These are phyloP conservation scores for Cicer judaicum DNA, from an alignment of 306 rosid genomes.

Conservation along the genomic window DNA sequence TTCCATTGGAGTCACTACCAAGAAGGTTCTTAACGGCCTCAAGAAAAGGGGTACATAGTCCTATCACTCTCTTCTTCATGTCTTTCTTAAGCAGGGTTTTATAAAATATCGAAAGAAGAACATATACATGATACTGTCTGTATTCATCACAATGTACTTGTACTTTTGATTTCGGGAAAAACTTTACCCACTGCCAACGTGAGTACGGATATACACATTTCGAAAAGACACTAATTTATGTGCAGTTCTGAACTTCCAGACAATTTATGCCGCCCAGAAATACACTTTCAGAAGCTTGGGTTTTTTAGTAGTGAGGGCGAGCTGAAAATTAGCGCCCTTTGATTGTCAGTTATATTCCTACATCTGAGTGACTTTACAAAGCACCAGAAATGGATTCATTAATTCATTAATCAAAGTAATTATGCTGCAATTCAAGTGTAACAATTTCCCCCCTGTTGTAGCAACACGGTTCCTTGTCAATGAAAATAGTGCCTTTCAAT, in stretches of 20 bases:
- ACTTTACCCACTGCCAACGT: too few relatives aligned
- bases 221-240: too few relatives aligned
- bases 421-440: slow-evolving; percentile 25
- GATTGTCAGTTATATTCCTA: not conserved
- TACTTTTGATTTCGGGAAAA: not conserved
- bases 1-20: slow-evolving; percentile 56
- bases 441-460: not conserved
- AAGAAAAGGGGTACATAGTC: slow-evolving; percentile 61
- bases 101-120: not conserved
- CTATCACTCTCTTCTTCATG: not conserved
- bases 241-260: too few relatives aligned
- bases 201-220: too few relatives aligned
- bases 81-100: not conserved
- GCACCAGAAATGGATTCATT: slow-evolving; percentile 5
- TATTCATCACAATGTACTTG: not conserved
- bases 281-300: too few relatives aligned
- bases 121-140: not conserved
- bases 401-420: not conserved
- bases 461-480: not conserved
- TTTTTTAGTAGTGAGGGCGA: too few relatives aligned
- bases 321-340: too few relatives aligned
- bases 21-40: slow-evolving; percentile 72
- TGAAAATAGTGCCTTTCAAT: not conserved
- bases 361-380: not conserved
- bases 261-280: too few relatives aligned